Evolutionary conservation across 495 filamentous ascomycete species (phyloP).

Genomic region (Podospora pseudopauciseta): DNA sequence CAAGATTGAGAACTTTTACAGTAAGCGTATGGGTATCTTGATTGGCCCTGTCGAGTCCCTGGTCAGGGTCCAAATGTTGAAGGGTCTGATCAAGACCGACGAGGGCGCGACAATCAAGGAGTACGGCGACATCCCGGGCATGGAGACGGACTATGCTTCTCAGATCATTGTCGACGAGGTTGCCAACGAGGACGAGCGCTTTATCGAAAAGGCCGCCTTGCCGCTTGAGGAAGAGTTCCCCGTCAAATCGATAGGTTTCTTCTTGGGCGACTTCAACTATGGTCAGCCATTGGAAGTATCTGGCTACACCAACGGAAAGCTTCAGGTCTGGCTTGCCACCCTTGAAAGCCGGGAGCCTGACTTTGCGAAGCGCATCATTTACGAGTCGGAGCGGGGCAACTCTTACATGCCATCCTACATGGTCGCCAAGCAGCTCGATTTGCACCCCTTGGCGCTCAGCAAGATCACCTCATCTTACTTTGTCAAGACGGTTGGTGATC

Average conservation of each 20-base stretch:
- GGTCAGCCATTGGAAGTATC: constrained; percentile 82
- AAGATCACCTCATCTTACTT: constrained; percentile 94
- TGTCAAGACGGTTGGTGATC: constrained; percentile 70
- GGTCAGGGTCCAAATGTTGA: constrained; percentile 87
- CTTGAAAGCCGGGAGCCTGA: constrained; percentile 69
- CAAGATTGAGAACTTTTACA: constrained; percentile 79
- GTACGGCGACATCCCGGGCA: constrained; percentile 80
- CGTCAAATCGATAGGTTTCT: constrained; percentile 75
- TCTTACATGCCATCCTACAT: constrained; percentile 82
- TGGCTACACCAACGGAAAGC: constrained; percentile 67
- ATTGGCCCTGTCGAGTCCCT: constrained; percentile 85
- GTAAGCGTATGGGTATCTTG: constrained; percentile 82
- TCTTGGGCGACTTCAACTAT: constrained; percentile 93
- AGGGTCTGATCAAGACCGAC: constrained; percentile 85
- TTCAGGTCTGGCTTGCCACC: constrained; percentile 69
- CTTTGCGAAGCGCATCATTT: constrained; percentile 71
- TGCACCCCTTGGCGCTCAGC: constrained; percentile 84
- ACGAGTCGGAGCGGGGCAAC: constrained; percentile 58
- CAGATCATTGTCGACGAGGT: constrained; percentile 90
- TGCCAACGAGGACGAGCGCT: constrained; percentile 84
- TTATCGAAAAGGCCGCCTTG: constrained; percentile 80
- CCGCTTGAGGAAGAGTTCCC: constrained; percentile 93
- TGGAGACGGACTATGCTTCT: constrained; percentile 87
- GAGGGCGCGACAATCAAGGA: constrained; percentile 90
- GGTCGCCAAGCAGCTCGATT: constrained; percentile 72